phyloP scores from a whole-genome alignment of 805 yeast species.

The Lachancea quebecensis region DNA sequence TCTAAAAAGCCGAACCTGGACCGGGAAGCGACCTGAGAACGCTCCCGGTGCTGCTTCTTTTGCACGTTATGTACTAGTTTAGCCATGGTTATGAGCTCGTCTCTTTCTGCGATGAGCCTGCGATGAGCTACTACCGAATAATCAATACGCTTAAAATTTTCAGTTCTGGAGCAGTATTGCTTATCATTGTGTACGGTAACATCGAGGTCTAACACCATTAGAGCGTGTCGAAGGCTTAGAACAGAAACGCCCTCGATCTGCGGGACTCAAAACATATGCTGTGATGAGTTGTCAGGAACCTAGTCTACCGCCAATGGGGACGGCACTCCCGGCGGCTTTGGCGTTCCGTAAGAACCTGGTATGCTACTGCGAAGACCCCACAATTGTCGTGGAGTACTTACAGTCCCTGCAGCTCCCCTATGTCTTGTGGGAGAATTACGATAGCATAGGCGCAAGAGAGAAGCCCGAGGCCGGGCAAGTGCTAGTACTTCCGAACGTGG shows the following conservation, averaged over 20 bases:
- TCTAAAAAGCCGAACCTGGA: constrained; percentile 78
- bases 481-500: constrained; percentile 5
- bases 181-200: not conserved
- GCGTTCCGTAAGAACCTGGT: constrained; percentile 7
- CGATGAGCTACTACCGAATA: not conserved
- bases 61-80: constrained; percentile 83
- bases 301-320: constrained; percentile 6
- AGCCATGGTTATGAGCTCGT: constrained; percentile 44
- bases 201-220: not conserved
- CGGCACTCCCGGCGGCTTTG: constrained; percentile 4
- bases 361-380: constrained; percentile 6
- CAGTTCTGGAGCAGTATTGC: not conserved
- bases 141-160: not conserved
- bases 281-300: not conserved
- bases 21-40: constrained; percentile 78
- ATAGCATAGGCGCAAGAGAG: not conserved
- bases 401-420: constrained; percentile 2
- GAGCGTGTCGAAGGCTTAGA: too few species aligned
- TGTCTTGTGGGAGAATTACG: constrained; percentile 5
- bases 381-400: constrained; percentile 5
- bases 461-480: constrained; percentile 1
- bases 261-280: too few species aligned
- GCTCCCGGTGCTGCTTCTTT: constrained; percentile 92
- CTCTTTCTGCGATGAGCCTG: constrained; percentile 5
- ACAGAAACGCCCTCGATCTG: too few species aligned